Evolutionary conservation across 2,329 filamentous ascomycete species (phyloP), one percentile per base, ranked within the genome.

Genomic region (Triangularia setosa): DNA sequence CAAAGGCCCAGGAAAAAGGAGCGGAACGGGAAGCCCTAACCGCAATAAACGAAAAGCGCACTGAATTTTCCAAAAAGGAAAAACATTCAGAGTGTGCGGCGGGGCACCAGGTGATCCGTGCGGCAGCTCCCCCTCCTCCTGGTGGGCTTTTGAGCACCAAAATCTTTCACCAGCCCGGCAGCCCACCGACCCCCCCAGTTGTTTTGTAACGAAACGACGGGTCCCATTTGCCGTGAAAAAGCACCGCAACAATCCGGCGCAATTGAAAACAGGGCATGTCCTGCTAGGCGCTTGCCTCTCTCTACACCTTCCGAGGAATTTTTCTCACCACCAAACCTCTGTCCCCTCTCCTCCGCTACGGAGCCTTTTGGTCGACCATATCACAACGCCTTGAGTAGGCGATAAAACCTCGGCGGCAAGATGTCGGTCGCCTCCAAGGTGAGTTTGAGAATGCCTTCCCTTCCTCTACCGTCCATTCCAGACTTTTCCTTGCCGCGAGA

Each of bases 391-490:
- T 79, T 81, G 67, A 69, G 69, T 44, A 62, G 70, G 70, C 70
- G 70, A 71, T 68, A 71, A 68, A 68, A 24, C 57, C 64, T 68
- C 66, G 67, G 78, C 79, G 83, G 79, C 84, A 85, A 79, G 76
- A 86, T 86, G 84, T 85, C 83, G 80, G 82, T 86, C 82, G 83
- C 80, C 79, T 83, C 82, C 70, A 84, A 86, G 83, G 84, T 87
- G 77, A 68, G 82, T 79, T n/a, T 68, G 40, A 48, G 18, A 48
- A 68, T 61, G 5, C 8, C 48, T 33, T 40, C 9, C n/a, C 30
- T 4, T n/a, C 40, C 9, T 12, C 35, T 54, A 52, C 56, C 53
- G 33, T 53, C 35, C 30, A 28, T 54, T 27, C 24, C 11, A 28
- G 4, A 18, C 24, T 16, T 21, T 44, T 6, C 23, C 52, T 56